Conservation (phyloP, 1,284 basidiomycete genomes). For the Singerocomus inundabilis region DNA sequence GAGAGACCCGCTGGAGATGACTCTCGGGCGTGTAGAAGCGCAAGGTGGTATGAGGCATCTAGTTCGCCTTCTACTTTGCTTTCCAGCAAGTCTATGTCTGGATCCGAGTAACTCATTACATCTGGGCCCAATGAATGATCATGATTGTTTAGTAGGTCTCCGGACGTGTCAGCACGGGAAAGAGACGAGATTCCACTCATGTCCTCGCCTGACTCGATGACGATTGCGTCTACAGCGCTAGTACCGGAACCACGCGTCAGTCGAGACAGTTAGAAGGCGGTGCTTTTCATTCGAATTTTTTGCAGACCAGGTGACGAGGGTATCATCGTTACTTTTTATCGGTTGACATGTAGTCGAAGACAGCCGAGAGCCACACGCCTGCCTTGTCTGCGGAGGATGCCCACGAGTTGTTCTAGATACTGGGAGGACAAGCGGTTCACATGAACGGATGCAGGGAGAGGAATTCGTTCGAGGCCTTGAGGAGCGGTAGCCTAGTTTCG, state of each 20-base stretch:
- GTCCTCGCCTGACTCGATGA: constrained; percentile 22
- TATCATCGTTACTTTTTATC: constrained; percentile 21
- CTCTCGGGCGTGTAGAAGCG: neutral
- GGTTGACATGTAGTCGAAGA: constrained; percentile 8
- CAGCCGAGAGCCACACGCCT: constrained; percentile 20
- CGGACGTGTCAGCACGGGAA: neutral
- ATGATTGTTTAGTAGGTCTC: neutral
- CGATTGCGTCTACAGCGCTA: constrained; percentile 20
- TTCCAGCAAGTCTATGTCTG: constrained; percentile 8
- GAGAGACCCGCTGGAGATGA: neutral
- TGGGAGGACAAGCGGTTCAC: constrained; percentile 10
- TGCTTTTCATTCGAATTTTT: neutral
- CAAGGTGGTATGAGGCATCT: neutral
- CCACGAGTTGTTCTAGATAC: constrained; percentile 16
- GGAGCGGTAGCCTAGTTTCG: constrained; percentile 9
- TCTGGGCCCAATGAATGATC: neutral
- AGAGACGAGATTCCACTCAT: neutral
- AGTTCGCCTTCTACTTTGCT: constrained; percentile 2
- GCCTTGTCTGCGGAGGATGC: constrained; percentile 21
- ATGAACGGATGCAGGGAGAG: constrained; percentile 10
- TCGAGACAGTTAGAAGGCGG: neutral
- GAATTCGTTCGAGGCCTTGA: constrained; percentile 33
- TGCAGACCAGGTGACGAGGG: neutral
- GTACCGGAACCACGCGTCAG: constrained; percentile 6
- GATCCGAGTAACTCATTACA: constrained; percentile 5